A percentile compares a stretch with the other conserved stretches of the same genome.
These are phyloP conservation scores for Pichia inconspicua DNA, from an alignment of 1,139 yeast genomes.

Conservation along the genomic window DNA sequence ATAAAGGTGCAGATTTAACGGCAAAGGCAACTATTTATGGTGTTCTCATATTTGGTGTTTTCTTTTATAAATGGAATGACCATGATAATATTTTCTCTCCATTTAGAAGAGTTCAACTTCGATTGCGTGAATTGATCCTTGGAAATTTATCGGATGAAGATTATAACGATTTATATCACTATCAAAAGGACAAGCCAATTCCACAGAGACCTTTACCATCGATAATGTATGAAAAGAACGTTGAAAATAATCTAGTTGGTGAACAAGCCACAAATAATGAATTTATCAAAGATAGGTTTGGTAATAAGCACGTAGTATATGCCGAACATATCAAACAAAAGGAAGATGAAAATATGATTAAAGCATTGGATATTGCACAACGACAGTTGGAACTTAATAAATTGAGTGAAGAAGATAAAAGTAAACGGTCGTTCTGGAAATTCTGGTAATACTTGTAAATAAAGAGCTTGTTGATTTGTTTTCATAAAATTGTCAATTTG, in stretches of 20 bases:
- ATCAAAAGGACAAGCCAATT: constrained; percentile 25
- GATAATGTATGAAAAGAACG: constrained; percentile 34
- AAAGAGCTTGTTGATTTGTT: background rate
- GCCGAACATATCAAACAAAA: constrained; percentile 68
- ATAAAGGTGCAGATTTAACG: constrained; percentile 47
- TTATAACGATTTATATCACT: constrained; percentile 46
- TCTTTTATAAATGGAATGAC: constrained; percentile 79
- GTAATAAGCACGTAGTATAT: constrained; percentile 55
- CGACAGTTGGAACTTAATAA: constrained; percentile 19
- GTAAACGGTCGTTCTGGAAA: constrained; percentile 23
- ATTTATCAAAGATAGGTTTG: constrained; percentile 61
- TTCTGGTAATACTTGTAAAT: constrained; percentile 18
- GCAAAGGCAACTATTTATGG: constrained; percentile 41
- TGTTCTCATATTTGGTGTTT: constrained; percentile 50
- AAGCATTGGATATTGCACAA: constrained; percentile 31
- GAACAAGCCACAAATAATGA: constrained; percentile 29
- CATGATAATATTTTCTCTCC: constrained; percentile 67
- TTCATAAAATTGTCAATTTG: no score
- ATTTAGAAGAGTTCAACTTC: constrained; percentile 55
- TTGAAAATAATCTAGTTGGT: constrained; percentile 31
- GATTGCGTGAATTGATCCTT: constrained; percentile 43
- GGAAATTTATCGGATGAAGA: constrained; percentile 53
- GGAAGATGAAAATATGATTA: constrained; percentile 56
- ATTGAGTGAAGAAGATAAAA: constrained; percentile 8
- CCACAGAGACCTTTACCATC: constrained; percentile 27